These are phyloP conservation scores for Tanacetum coccineum DNA, from an alignment of 129 eudicot species.

Conservation along the genomic window DNA sequence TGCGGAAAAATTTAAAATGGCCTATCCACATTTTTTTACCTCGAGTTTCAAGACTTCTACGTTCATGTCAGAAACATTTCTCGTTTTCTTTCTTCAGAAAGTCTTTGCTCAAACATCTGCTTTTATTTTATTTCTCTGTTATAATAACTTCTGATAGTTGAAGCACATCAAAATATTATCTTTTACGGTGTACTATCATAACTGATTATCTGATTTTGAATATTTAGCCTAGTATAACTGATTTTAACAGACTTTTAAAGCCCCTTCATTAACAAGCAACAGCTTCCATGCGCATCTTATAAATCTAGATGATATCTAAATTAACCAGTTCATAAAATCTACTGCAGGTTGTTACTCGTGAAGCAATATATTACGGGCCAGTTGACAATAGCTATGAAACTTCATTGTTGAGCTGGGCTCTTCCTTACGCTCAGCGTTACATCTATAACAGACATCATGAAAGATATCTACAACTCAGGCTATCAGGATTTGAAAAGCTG, in stretches of 20 bases:
- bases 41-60: background rate
- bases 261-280: background rate
- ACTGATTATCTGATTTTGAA: no score
- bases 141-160: background rate
- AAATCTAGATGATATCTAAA: background rate
- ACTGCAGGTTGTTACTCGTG: constrained; percentile 66
- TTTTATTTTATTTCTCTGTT: background rate
- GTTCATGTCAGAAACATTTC: background rate
- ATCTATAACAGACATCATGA: constrained; percentile 47
- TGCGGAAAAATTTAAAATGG: no score
- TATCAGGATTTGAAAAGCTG: constrained; percentile 47
- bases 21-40: background rate
- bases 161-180: background rate
- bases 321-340: background rate
- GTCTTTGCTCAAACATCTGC: background rate
- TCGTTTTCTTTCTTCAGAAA: background rate
- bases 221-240: no score
- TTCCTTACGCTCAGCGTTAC: constrained; percentile 90
- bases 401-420: constrained; percentile 64
- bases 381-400: constrained; percentile 48
- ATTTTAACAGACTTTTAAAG: no score
- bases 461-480: constrained; percentile 53
- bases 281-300: background rate
- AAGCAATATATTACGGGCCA: constrained; percentile 60
- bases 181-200: background rate